These are phyloP conservation scores for Hyphopichia buzzinii DNA, from an alignment of 1,139 yeast species.

Conservation along the genomic window DNA sequence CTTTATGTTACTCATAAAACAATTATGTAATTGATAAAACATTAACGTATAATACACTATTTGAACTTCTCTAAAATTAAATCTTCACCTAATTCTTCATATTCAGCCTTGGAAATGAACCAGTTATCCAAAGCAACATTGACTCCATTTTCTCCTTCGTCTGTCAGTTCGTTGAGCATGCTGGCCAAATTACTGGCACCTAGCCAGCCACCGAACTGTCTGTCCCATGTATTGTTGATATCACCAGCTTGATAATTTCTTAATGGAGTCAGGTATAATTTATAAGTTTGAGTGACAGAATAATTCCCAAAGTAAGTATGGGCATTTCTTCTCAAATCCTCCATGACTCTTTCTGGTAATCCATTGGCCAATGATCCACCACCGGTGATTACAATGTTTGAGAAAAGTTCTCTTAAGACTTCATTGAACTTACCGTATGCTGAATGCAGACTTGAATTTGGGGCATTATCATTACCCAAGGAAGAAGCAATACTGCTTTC, in stretches of 20 bases:
- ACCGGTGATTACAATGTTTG: conserved; percentile 69
- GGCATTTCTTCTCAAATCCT: conserved; percentile 52
- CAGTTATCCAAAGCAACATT: conserved; percentile 49
- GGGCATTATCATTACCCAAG: conserved; percentile 20
- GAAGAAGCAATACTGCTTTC: conserved; percentile 22
- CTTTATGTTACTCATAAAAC: no score
- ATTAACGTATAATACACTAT: conserved; percentile 14
- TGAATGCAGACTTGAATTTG: conserved; percentile 16
- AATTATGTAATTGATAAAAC: no score
- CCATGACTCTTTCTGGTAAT: conserved; percentile 57
- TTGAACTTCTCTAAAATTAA: conserved; percentile 54
- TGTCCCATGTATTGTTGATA: conserved; percentile 46
- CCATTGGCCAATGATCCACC: conserved; percentile 61
- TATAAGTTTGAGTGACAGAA: conserved; percentile 22
- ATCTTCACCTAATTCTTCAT: conserved; percentile 60
- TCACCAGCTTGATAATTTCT: conserved; percentile 27
- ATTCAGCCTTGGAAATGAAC: conserved; percentile 58
- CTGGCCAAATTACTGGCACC: conserved; percentile 66
- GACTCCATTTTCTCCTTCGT: conserved; percentile 33
- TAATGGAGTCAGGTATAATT: conserved; percentile 18
- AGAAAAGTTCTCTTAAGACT: conserved; percentile 40
- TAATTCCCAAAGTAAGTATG: conserved; percentile 51
- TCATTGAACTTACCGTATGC: conserved; percentile 38
- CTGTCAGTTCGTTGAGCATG: conserved; percentile 41
- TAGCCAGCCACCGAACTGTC: conserved; percentile 59